Evolutionary conservation across 148 eudicot genomes (phyloP), one percentile per base, ranked within the genome.

Genomic region (Amaranthus palmeri): DNA sequence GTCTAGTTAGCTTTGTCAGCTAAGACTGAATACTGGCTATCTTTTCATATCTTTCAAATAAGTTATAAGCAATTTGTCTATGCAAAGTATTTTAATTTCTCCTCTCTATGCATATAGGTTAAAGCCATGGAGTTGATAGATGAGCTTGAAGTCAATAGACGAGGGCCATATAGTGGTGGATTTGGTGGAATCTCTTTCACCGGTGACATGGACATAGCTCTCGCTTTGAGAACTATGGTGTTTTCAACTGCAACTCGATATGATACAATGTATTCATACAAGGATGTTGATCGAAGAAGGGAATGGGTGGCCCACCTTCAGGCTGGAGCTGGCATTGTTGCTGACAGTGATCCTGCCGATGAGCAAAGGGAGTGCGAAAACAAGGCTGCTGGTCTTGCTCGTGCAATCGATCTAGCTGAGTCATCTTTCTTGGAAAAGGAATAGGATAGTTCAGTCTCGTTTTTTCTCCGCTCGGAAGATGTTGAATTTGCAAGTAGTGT

Each of bases 121-220:
- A 96, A 92, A 79, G 99, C 99, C 45, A 96, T 92, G 99, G 99
- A 96, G 75, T 68, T 96, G 75, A 96, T 96, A n/a, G 99, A 96
- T 69, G 50, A 90, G 76, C 87, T 96, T 51, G 99, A 96, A 85
- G 92, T 87, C 63, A 83, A 88, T 4, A 87, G 96, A 72, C 93
- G 99, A 41, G 99, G 99, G 60, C 99, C 99, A 42, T 96, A 96
- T 49, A 90, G 99, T 61, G 99, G 99, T 49, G 99, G 99, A 62
- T 92, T 96, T 77, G 99, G 99, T 25, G 93, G 99, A 69, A 96
- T 96, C 69, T 96, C 99, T 44, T 96, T 87, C 76, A 43, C 97
- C 0, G 99, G 99, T n/a, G 95, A 92, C 73, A 88, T 96, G 99
- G 99, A 96, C 67, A 86, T 96, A 65, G 99, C 99, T 60, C 89